phyloP scores from a whole-genome alignment of 73 alveolate genomes.

The Tetrahymena elliotti region DNA sequence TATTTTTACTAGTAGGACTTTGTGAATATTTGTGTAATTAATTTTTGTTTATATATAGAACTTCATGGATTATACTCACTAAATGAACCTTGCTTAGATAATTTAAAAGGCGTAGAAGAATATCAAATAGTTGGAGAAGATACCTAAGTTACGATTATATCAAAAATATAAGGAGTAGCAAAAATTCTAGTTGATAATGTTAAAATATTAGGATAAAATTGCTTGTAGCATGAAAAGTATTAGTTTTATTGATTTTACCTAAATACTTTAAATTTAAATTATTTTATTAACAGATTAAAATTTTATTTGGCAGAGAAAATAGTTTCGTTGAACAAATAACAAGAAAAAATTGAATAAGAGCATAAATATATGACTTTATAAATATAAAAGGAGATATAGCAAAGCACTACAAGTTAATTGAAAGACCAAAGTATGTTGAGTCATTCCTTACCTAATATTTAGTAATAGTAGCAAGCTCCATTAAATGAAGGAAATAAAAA shows the following conservation, averaged over 20 bases:
- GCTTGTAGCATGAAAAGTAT: not conserved
- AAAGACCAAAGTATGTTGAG: not conserved
- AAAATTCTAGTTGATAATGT: not conserved
- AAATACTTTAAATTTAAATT: not conserved
- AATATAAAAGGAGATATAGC: not conserved
- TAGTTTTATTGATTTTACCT: not conserved
- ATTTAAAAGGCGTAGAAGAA: not conserved
- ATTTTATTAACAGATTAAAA: not conserved
- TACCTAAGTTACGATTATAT: not conserved
- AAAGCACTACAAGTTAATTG: not conserved
- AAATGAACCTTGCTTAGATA: not conserved
- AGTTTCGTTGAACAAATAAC: not conserved
- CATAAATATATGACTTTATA: not conserved
- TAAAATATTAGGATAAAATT: not conserved
- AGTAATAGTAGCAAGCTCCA: not conserved
- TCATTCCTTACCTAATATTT: not conserved
- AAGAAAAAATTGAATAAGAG: not conserved
- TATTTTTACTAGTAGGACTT: not conserved
- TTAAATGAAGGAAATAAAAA: not conserved
- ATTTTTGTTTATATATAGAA: not conserved
- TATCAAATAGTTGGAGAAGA: not conserved
- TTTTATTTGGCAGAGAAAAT: not conserved
- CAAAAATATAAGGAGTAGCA: not conserved
- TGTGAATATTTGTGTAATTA: not conserved
- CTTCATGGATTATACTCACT: not conserved